Evolutionary conservation across 208 protist species (phyloP), one percentile per base, ranked within the genome.

Genomic region (Trypanosoma brucei): DNA sequence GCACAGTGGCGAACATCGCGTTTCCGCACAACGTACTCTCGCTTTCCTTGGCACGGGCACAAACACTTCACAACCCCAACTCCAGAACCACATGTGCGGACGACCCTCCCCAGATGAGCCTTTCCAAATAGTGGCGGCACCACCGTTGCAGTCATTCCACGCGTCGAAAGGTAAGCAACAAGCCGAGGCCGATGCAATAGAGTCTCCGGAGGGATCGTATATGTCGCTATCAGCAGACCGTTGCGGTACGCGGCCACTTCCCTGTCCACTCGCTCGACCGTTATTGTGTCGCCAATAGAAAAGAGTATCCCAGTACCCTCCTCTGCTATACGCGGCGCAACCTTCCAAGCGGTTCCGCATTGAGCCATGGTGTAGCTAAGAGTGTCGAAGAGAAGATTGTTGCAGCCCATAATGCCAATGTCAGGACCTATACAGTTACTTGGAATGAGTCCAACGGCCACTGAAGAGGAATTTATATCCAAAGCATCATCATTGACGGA

Each of bases 211-310:
- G 37, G 44, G 34, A 66, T 4, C 14, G 13, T 39, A 42, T 54
- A 11, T 40, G 54, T 75, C 1, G 71, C 79, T 9, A 83, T 63
- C 8, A 70, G 57, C 9, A 82, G 39, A 2, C 80, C 81, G 57
- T 88, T 78, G 39, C 77, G 55, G 57, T 82, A 91, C 7, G 90
- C 72, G 31, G 62, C 59, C 33, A 92, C 46, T 0, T 68, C 31
- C 5, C 48, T 46, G 7, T 77, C 55, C 36, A 66, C 44, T 39
- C 73, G 53, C 34, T 76, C 49, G 37, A 90, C 68, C 40, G 84
- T 95, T 9, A 95, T 56, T 14, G 81, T 88, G 59, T 95, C 90
- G 44, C 79, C 86, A 62, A 95, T 88, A 62, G 69, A 68, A 64
- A 95, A 92, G 3, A 93, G 72, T 22, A 69, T 72, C 14, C 73